Percentiles rank a stretch among this genome's conserved stretches.
Conservation (phyloP, 1,284 basidiomycete species). For the Neotropicomus parvogracilis region DNA sequence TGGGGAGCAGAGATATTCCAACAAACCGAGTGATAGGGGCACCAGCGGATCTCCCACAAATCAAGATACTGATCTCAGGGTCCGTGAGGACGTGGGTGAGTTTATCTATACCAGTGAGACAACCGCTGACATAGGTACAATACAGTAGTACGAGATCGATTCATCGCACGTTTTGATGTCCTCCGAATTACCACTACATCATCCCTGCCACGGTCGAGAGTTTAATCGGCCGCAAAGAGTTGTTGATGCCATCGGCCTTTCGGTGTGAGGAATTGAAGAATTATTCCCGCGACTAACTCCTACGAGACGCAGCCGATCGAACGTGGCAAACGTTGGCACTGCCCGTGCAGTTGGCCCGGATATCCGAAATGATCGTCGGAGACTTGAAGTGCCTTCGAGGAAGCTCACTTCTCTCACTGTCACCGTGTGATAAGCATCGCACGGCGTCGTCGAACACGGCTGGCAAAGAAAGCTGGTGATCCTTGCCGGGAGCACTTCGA, state of each 20-base stretch:
- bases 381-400: background rate
- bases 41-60: background rate
- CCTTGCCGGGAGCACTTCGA: no score
- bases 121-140: background rate
- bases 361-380: no score
- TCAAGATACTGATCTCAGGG: background rate
- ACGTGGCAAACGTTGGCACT: background rate
- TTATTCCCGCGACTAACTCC: background rate
- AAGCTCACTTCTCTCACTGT: constrained; percentile 1
- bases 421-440: constrained; percentile 3
- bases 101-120: background rate
- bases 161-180: background rate
- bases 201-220: background rate
- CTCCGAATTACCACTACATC: background rate
- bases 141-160: background rate
- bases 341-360: no score
- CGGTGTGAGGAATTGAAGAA: background rate
- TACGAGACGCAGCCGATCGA: background rate
- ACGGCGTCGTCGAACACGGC: background rate
- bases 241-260: constrained; percentile 2
- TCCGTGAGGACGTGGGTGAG: background rate
- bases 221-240: background rate
- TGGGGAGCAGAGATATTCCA: no score
- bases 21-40: no score
- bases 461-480: no score